A percentile compares a stretch with the other conserved stretches of the same genome.
Conservation (phyloP, 495 filamentous ascomycete species). For the Choiromyces venosus region DNA sequence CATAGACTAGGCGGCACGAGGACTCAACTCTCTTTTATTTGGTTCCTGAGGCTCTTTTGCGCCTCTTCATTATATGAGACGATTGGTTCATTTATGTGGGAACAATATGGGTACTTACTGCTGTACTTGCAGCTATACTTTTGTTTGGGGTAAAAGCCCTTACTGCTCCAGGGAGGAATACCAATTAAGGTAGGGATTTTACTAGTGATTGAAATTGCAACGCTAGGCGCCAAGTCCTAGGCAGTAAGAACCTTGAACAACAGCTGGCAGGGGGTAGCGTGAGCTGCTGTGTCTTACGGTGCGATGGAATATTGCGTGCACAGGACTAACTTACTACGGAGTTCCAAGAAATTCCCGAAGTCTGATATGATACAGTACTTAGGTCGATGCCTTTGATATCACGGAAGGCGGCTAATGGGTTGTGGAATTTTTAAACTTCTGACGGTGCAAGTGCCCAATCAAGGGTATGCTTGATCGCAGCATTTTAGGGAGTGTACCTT, state of each 20-base stretch:
- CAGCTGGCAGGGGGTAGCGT: not conserved
- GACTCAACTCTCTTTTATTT: not conserved
- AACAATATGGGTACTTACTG: not conserved
- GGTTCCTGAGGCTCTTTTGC: not conserved
- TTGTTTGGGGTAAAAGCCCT: not conserved
- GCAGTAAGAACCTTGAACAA: not conserved
- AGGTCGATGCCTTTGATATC: not conserved
- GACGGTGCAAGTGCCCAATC: not conserved
- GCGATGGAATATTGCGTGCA: not conserved
- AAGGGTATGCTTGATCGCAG: not conserved
- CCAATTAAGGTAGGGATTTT: not conserved
- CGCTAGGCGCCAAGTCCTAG: not conserved
- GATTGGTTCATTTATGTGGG: not conserved
- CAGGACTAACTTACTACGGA: not conserved
- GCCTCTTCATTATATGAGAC: not conserved
- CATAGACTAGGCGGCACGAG: not conserved
- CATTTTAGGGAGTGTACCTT: constrained; percentile 9
- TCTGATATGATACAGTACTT: not conserved
- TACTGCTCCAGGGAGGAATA: not conserved
- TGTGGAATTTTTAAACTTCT: not conserved
- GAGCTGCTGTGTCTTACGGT: not conserved
- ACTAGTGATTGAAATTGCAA: not conserved
- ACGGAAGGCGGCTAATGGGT: not conserved
- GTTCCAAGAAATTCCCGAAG: not conserved
- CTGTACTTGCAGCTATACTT: not conserved